These are phyloP conservation scores for Ogataea henricii DNA, from an alignment of 805 yeast genomes.

Conservation along the genomic window DNA sequence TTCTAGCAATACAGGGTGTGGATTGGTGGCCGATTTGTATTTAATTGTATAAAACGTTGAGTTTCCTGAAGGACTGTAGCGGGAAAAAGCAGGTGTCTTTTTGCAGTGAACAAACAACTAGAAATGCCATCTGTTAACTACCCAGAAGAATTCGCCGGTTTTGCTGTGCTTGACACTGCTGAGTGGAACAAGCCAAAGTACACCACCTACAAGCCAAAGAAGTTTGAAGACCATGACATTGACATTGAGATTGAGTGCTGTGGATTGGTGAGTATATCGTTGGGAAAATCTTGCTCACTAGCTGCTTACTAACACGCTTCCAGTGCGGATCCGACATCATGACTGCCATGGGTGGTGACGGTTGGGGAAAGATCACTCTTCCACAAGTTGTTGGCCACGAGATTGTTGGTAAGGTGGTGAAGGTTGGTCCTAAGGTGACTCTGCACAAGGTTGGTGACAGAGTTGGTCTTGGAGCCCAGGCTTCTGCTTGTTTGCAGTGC, in stretches of 20 bases:
- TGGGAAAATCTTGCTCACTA: background rate
- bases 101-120: background rate
- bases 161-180: constrained; percentile 46
- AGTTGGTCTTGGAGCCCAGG: constrained; percentile 49
- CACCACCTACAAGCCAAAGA: constrained; percentile 51
- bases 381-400: constrained; percentile 56
- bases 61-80: background rate
- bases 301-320: background rate
- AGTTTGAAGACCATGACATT: constrained; percentile 46
- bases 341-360: constrained; percentile 48
- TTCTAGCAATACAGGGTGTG: background rate
- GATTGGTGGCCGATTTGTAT: background rate
- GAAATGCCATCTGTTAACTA: constrained; percentile 34
- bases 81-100: too few species aligned
- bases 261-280: constrained; percentile 42
- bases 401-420: constrained; percentile 43
- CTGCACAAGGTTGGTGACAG: constrained; percentile 45
- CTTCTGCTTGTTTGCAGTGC: constrained; percentile 40
- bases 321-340: constrained; percentile 66
- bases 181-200: constrained; percentile 60
- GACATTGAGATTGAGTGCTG: constrained; percentile 61
- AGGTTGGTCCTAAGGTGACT: constrained; percentile 39
- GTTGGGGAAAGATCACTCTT: constrained; percentile 46
- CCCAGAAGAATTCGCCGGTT: constrained; percentile 64
- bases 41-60: background rate